Conservation (phyloP, 805 yeast species). For the Yamadazyma olivae region DNA sequence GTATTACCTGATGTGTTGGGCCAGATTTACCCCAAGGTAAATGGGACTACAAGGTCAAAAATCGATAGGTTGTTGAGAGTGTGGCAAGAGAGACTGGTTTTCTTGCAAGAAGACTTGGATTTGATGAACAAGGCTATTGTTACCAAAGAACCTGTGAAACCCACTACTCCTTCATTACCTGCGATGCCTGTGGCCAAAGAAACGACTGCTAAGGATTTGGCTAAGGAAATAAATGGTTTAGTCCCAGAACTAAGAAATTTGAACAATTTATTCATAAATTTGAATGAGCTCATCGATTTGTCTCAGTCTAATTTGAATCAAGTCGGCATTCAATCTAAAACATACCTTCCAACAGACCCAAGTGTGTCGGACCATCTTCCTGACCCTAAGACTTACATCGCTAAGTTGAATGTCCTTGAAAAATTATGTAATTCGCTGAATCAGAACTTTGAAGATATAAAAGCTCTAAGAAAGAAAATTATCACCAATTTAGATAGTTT, state of each 20-base stretch:
- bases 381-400: conserved; percentile 32
- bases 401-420: conserved; percentile 38
- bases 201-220: background rate
- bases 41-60: conserved; percentile 40
- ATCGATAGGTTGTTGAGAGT: conserved; percentile 51
- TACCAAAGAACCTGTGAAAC: background rate
- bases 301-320: conserved; percentile 36
- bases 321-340: conserved; percentile 35
- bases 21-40: conserved; percentile 27
- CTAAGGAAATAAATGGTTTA: too few species aligned
- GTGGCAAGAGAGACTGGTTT: conserved; percentile 56
- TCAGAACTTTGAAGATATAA: conserved; percentile 29
- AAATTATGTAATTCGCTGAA: conserved; percentile 32
- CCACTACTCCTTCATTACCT: background rate
- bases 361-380: conserved; percentile 36
- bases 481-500: conserved; percentile 24
- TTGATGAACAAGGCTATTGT: background rate
- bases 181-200: background rate
- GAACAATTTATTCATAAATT: conserved; percentile 26
- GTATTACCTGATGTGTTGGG: conserved; percentile 44
- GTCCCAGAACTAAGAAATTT: conserved; percentile 29
- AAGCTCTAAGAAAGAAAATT: conserved; percentile 23
- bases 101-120: conserved; percentile 24
- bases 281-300: conserved; percentile 23
- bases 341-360: conserved; percentile 34